A percentile compares a stretch with the other conserved stretches of the same genome.
Conservation (phyloP, 2,329 filamentous ascomycete genomes). For the Ascochyta pisi region DNA sequence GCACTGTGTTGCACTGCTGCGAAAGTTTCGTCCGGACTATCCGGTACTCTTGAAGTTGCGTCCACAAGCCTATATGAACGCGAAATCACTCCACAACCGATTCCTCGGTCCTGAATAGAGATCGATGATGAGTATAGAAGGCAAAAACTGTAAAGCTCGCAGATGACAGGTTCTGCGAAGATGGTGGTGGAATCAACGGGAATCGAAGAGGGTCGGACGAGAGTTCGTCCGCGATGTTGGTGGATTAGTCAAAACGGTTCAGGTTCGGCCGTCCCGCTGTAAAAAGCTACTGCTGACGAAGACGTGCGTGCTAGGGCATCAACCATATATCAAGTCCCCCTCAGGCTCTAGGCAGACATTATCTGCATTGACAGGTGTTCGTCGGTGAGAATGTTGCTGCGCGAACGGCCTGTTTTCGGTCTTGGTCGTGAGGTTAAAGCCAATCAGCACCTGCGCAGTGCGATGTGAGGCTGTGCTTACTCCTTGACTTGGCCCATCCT, state of each 20-base stretch:
- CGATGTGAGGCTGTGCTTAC: slow-evolving; percentile 14
- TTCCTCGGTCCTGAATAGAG: background rate
- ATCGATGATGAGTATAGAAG: background rate
- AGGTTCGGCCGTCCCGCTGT: background rate
- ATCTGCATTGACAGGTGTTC: slow-evolving; percentile 4
- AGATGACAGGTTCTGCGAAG: slow-evolving; percentile 5
- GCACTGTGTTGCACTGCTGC: slow-evolving; percentile 12
- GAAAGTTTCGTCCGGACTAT: slow-evolving; percentile 30
- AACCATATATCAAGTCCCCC: slow-evolving; percentile 4
- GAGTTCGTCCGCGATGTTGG: slow-evolving; percentile 8
- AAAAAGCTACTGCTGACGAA: slow-evolving; percentile 4
- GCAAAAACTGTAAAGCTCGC: background rate
- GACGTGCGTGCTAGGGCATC: slow-evolving; percentile 9
- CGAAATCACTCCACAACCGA: background rate
- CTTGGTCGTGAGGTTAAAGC: slow-evolving; percentile 1
- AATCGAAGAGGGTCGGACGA: slow-evolving; percentile 15
- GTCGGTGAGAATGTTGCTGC: slow-evolving; percentile 9
- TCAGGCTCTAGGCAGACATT: slow-evolving; percentile 6
- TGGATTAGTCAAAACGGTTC: slow-evolving; percentile 10
- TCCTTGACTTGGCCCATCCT: slow-evolving; percentile 8
- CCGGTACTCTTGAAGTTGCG: slow-evolving; percentile 1
- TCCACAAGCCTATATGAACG: slow-evolving; percentile 8
- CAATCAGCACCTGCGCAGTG: slow-evolving; percentile 5
- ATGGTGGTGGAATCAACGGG: slow-evolving; percentile 13
- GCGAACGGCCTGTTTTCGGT: slow-evolving; percentile 7